Percentiles rank a stretch among this genome's conserved stretches.
Conservation (phyloP, 176 grass and related monocot genomes). For the Triticum monococcum region DNA sequence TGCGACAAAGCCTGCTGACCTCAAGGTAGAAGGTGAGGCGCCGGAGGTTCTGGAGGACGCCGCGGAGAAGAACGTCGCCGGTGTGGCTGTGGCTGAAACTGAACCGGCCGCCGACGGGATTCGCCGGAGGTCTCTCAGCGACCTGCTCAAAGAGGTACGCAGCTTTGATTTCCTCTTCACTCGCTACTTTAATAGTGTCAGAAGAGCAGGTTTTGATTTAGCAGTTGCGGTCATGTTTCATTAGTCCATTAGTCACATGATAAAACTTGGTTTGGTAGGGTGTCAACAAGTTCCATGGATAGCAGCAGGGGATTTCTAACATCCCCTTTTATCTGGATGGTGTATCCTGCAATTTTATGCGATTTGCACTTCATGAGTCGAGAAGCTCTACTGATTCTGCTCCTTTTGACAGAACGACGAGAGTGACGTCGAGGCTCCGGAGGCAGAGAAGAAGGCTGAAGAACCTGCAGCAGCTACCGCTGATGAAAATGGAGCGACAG, state of each 20-base stretch:
- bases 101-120: conserved; percentile 31
- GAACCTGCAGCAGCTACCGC: conserved; percentile 5
- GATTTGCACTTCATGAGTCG: not conserved
- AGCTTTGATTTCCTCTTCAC: not conserved
- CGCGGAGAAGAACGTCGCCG: conserved; percentile 25
- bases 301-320: not conserved
- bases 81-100: not conserved
- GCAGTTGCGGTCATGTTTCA: not conserved
- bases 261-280: not conserved
- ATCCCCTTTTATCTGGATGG: not conserved
- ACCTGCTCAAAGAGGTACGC: conserved; percentile 44
- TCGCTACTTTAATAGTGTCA: not conserved
- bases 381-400: not conserved
- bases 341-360: not conserved
- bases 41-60: conserved; percentile 22
- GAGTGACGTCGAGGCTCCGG: not conserved
- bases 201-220: not conserved
- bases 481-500: not conserved
- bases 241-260: not conserved
- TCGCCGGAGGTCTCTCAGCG: conserved; percentile 55
- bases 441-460: conserved; percentile 15
- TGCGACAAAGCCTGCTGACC: conserved; percentile 48
- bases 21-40: conserved; percentile 37
- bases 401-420: conserved; percentile 24
- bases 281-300: not conserved